These are phyloP conservation scores for Acacia pycnantha DNA, from an alignment of 331 rosid species.

Conservation along the genomic window DNA sequence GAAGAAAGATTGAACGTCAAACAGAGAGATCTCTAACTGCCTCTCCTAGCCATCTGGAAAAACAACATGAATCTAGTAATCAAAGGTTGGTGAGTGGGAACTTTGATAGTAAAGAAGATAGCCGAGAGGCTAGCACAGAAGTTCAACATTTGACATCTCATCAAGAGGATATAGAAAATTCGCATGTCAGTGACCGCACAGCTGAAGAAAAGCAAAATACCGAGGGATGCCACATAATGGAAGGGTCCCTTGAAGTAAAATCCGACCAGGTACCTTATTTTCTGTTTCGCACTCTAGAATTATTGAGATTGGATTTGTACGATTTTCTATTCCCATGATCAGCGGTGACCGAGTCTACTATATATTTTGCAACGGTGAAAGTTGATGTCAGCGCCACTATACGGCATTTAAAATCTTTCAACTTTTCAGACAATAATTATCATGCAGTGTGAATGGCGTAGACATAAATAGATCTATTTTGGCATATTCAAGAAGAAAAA, in stretches of 20 bases:
- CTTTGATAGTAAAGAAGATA: conserved; percentile 35
- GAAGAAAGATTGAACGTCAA: conserved; percentile 49
- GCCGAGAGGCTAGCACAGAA: conserved; percentile 35
- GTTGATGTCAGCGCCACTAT: conserved; percentile 13
- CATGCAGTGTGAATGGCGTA: conserved; percentile 4
- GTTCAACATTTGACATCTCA: conserved; percentile 35
- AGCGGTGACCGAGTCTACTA: neutral
- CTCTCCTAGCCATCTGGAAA: conserved; percentile 40
- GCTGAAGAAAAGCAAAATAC: conserved; percentile 35
- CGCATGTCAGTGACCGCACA: conserved; percentile 11
- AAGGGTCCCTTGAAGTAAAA: conserved; percentile 35
- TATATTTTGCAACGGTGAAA: neutral
- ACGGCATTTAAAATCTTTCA: conserved; percentile 8
- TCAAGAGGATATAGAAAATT: conserved; percentile 25
- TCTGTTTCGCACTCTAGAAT: conserved; percentile 17
- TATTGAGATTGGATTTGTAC: conserved; percentile 9
- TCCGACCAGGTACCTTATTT: conserved; percentile 51
- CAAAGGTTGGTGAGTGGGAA: conserved; percentile 28
- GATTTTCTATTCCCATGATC: neutral
- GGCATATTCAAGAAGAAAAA: neutral
- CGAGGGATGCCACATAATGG: conserved; percentile 32
- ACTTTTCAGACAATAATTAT: neutral
- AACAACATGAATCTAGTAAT: conserved; percentile 27
- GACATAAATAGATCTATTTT: conserved; percentile 7
- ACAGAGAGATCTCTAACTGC: conserved; percentile 24